A percentile compares a stretch with the other conserved stretches of the same genome.
Evolutionary conservation across 2,329 filamentous ascomycete species (phyloP).

Genomic region (Elsinoe necatrix): DNA sequence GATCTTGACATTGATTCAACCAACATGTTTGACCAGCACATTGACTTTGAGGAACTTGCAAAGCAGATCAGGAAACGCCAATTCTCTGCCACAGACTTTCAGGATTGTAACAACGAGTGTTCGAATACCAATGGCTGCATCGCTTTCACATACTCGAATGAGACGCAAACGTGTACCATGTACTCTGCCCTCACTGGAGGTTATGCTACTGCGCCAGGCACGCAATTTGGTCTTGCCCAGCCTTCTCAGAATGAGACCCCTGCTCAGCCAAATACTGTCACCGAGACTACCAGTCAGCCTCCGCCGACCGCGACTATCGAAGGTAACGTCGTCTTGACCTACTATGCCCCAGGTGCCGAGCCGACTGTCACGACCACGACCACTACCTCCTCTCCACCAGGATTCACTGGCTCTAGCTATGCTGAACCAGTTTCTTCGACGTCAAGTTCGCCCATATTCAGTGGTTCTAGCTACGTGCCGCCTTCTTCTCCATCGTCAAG

Average conservation of each 20-base stretch:
- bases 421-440: not conserved
- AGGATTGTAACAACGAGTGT: slow-evolving; percentile 12
- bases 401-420: not conserved
- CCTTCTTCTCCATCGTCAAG: not conserved
- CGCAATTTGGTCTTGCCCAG: slow-evolving; percentile 12
- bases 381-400: not conserved
- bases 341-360: slow-evolving; percentile 2
- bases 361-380: slow-evolving; percentile 1
- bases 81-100: not conserved
- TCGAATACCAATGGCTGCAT: slow-evolving; percentile 10
- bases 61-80: slow-evolving; percentile 3
- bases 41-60: slow-evolving; percentile 8
- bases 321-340: slow-evolving; percentile 2
- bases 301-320: not conserved
- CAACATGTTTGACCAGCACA: slow-evolving; percentile 1
- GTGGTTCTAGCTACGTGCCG: slow-evolving; percentile 1
- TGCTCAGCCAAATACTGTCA: not conserved
- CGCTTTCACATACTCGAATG: slow-evolving; percentile 10
- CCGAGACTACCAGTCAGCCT: slow-evolving; percentile 3
- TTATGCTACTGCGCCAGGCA: slow-evolving; percentile 1
- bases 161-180: not conserved
- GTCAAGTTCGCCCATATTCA: not conserved
- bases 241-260: slow-evolving; percentile 5
- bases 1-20: slow-evolving; percentile 10
- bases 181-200: slow-evolving; percentile 7